Percentiles rank a stretch among this genome's conserved stretches.
Evolutionary conservation across 2,329 filamentous ascomycete genomes (phyloP).

Genomic region (Drechmeria coniospora): DNA sequence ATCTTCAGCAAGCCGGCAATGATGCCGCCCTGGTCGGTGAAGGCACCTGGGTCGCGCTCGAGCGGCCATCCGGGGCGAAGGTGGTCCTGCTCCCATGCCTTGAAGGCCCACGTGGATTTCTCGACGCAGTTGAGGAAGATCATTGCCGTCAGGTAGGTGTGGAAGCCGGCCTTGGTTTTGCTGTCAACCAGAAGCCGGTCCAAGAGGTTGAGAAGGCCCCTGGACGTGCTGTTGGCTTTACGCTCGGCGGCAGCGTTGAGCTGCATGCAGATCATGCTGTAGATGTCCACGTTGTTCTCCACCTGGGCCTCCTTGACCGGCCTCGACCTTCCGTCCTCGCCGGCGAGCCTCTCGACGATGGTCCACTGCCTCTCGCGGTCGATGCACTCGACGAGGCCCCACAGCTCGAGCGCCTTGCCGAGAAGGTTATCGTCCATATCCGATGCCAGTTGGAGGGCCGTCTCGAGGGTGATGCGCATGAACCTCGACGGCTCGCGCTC

Average conservation of each 20-base stretch:
- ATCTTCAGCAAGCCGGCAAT: slow-evolving; percentile 44
- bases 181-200: slow-evolving; percentile 46
- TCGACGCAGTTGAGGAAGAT: slow-evolving; percentile 51
- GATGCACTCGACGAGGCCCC: slow-evolving; percentile 50
- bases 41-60: slow-evolving; percentile 37
- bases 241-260: slow-evolving; percentile 49
- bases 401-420: slow-evolving; percentile 44
- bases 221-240: slow-evolving; percentile 44
- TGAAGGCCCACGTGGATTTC: slow-evolving; percentile 54
- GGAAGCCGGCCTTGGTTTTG: slow-evolving; percentile 42
- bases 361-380: slow-evolving; percentile 49
- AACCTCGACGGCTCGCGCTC: slow-evolving; percentile 44
- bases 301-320: slow-evolving; percentile 32
- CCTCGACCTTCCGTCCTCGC: slow-evolving; percentile 23
- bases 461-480: slow-evolving; percentile 41
- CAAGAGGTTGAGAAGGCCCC: slow-evolving; percentile 41
- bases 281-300: slow-evolving; percentile 38
- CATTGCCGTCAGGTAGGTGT: slow-evolving; percentile 44
- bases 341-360: slow-evolving; percentile 32
- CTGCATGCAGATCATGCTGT: slow-evolving; percentile 47
- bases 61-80: slow-evolving; percentile 46
- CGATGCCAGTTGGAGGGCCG: slow-evolving; percentile 29
- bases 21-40: slow-evolving; percentile 42
- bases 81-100: slow-evolving; percentile 49
- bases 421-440: slow-evolving; percentile 39